Conservation (phyloP, 495 filamentous ascomycete genomes). For the Bacidia rubella region DNA sequence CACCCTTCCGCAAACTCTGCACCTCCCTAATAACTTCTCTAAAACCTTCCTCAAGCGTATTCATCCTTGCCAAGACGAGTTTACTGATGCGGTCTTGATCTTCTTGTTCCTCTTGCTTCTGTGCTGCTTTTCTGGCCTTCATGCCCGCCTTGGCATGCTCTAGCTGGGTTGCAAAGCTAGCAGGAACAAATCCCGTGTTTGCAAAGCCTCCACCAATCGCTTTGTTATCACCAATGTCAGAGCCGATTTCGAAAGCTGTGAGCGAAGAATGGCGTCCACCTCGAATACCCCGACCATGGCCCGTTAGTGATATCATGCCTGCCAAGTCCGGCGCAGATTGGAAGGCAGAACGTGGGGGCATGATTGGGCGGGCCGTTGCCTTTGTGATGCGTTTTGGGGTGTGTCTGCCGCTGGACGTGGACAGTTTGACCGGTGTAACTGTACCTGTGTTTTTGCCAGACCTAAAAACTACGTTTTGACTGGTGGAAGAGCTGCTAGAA, state of each 20-base stretch:
- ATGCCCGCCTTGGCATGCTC: conserved; percentile 48
- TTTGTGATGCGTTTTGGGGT: conserved; percentile 33
- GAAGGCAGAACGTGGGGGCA: conserved; percentile 34
- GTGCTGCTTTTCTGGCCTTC: conserved; percentile 19
- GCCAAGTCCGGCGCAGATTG: conserved; percentile 41
- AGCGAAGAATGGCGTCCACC: conserved; percentile 37
- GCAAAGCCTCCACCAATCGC: conserved; percentile 37
- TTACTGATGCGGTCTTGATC: conserved; percentile 56
- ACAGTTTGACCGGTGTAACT: conserved; percentile 24
- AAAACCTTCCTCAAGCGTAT: conserved; percentile 74
- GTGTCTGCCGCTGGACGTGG: conserved; percentile 25
- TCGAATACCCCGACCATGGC: conserved; percentile 21
- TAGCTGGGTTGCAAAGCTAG: conserved; percentile 71
- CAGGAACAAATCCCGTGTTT: conserved; percentile 40
- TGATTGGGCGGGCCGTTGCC: conserved; percentile 29
- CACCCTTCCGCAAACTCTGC: conserved; percentile 41
- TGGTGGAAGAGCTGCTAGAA: conserved; percentile 22
- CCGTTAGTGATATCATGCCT: conserved; percentile 24
- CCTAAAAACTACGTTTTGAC: conserved; percentile 29
- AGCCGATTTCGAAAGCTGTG: conserved; percentile 49
- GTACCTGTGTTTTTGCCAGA: conserved; percentile 35
- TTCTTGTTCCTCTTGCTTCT: conserved; percentile 34
- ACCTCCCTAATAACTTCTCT: conserved; percentile 75
- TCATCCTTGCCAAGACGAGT: conserved; percentile 84
- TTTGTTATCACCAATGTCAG: conserved; percentile 59